A percentile compares a stretch with the other conserved stretches of the same genome.
phyloP scores from a whole-genome alignment of 129 eudicot species.

The Kitagawia praeruptora region DNA sequence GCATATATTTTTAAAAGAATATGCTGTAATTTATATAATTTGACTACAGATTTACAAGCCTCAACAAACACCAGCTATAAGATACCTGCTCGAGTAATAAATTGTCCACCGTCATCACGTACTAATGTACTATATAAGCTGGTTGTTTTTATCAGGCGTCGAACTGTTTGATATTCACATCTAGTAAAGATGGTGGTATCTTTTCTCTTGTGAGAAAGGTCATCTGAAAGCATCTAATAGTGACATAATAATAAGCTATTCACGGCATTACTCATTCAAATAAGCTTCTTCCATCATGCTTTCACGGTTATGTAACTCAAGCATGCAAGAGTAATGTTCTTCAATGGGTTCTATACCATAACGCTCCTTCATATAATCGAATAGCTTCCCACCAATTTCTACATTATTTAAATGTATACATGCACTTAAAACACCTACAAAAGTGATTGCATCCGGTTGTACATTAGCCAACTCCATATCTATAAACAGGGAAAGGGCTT shows the following conservation, averaged over 20 bases:
- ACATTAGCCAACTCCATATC: constrained; percentile 33
- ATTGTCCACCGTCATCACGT: neutral
- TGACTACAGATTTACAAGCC: neutral
- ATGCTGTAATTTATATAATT: neutral
- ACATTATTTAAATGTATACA: constrained; percentile 23
- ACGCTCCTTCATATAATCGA: constrained; percentile 31
- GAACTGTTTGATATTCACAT: neutral
- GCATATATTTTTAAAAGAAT: neutral
- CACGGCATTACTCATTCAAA: neutral
- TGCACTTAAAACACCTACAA: constrained; percentile 38
- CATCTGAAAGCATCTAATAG: neutral
- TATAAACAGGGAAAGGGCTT: constrained; percentile 28
- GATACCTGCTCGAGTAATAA: neutral
- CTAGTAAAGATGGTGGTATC: constrained; percentile 1
- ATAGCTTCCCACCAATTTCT: constrained; percentile 18
- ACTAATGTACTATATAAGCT: neutral
- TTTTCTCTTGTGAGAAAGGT: neutral
- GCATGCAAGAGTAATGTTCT: constrained; percentile 29
- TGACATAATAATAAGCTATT: neutral
- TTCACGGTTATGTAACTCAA: constrained; percentile 18
- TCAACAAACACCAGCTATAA: neutral
- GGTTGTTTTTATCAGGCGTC: neutral
- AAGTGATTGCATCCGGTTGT: constrained; percentile 41
- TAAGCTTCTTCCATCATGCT: constrained; percentile 5
- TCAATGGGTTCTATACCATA: constrained; percentile 28